These are phyloP conservation scores for Gliomastix tumulicola DNA, from an alignment of 2,329 filamentous ascomycete genomes.

Conservation along the genomic window DNA sequence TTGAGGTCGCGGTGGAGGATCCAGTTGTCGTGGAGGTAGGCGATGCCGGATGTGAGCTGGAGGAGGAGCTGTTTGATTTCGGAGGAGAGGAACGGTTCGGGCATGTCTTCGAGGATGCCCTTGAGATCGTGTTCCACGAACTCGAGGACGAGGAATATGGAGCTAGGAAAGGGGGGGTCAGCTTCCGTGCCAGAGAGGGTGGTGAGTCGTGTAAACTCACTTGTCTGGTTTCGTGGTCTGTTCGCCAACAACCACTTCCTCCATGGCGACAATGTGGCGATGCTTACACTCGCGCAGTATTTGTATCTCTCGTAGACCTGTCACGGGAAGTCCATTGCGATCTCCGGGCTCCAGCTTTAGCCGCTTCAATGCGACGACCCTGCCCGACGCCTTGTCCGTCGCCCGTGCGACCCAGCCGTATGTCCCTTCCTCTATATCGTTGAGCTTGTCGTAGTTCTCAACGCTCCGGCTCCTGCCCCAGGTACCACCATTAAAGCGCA, in stretches of 20 bases:
- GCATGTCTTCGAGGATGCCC: constrained; percentile 87
- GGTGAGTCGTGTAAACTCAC: no score
- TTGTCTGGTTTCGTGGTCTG: constrained; percentile 45
- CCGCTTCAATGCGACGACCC: constrained; percentile 86
- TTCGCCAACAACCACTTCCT: constrained; percentile 78
- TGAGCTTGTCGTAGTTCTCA: constrained; percentile 84
- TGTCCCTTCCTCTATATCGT: constrained; percentile 95
- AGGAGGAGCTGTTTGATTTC: constrained; percentile 86
- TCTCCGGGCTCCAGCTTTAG: constrained; percentile 82
- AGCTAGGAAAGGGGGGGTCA: constrained; percentile 38
- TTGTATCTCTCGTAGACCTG: constrained; percentile 88
- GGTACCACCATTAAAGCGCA: constrained; percentile 62
- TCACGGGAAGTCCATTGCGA: constrained; percentile 73
- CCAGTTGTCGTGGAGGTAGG: constrained; percentile 82
- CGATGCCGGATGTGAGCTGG: constrained; percentile 73
- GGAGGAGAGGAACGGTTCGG: constrained; percentile 84
- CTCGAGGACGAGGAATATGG: constrained; percentile 88
- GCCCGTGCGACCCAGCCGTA: constrained; percentile 93
- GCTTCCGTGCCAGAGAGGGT: constrained; percentile 2
- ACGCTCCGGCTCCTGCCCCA: constrained; percentile 72
- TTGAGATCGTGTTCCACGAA: constrained; percentile 97
- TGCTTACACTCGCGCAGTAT: constrained; percentile 77
- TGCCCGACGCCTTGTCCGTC: constrained; percentile 63
- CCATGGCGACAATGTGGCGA: constrained; percentile 72
- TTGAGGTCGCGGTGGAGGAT: constrained; percentile 93